Percentiles rank a stretch among this genome's conserved stretches.
These are phyloP conservation scores for Polytolypa hystricis DNA, from an alignment of 2,329 filamentous ascomycete genomes.

Conservation along the genomic window DNA sequence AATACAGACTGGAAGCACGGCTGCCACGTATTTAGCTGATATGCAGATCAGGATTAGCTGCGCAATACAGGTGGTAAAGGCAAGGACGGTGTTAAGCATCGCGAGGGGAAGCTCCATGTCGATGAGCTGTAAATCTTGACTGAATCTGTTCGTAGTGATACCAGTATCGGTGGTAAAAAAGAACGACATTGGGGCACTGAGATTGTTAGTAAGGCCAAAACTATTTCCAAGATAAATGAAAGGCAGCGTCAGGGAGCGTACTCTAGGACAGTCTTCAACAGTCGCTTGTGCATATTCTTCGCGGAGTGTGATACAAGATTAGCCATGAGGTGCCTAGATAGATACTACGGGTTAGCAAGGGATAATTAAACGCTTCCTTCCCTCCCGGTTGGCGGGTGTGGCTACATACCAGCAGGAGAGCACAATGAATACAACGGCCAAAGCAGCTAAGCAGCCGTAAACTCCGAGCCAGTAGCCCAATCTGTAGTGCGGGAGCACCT, in stretches of 20 bases:
- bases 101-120: constrained; percentile 34
- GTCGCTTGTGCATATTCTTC: too few relatives aligned
- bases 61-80: constrained; percentile 28
- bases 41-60: constrained; percentile 24
- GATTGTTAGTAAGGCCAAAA: constrained; percentile 11
- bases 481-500: too few relatives aligned
- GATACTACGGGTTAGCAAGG: too few relatives aligned
- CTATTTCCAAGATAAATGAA: constrained; percentile 10
- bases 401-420: too few relatives aligned
- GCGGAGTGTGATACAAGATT: too few relatives aligned
- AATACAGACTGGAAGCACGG: constrained; percentile 29
- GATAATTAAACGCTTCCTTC: too few relatives aligned
- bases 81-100: constrained; percentile 29
- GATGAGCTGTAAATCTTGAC: constrained; percentile 34
- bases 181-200: constrained; percentile 31
- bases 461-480: too few relatives aligned
- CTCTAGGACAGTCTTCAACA: constrained; percentile 40
- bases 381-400: too few relatives aligned
- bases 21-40: constrained; percentile 29
- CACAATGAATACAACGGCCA: too few relatives aligned
- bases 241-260: constrained; percentile 13
- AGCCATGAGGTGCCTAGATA: too few relatives aligned
- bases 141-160: constrained; percentile 33
- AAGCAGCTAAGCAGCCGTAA: too few relatives aligned
- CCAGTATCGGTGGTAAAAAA: constrained; percentile 34